Evolutionary conservation across 352 stramenopile species (phyloP), one percentile per base, ranked within the genome.

Genomic region (Phytophthora hibernalis): DNA sequence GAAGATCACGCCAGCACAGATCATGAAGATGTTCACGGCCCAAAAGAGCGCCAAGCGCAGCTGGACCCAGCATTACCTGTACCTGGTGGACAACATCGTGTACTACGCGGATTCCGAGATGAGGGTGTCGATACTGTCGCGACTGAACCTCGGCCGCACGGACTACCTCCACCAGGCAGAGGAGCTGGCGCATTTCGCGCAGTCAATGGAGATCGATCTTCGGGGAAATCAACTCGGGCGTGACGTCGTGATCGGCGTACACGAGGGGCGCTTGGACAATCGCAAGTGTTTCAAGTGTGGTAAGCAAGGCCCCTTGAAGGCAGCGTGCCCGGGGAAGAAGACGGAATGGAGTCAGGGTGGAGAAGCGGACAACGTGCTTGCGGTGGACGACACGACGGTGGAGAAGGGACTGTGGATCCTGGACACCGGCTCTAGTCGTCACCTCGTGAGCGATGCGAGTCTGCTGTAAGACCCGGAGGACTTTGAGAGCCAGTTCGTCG

Each of bases 51-150:
- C 47, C 0, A 75, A 64, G 15, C 7, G 53, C 0, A 57, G 30
- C 1, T 71, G 49, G 54, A 35, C 54, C 0, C 54, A 71, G 13
- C 68, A 71, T 47, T 63, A 52, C 20, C 13, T 75, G 2, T 71
- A 71, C 21, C n/a, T 64, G 33, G 60, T 64, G 8, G 61, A 64
- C 35, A 76, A 76, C 49, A 75, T 75, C 18, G 61, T 70, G 1
- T 49, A 68, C 35, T 75, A 64, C 26, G 61, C 68, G 2, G 33
- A 55, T 5, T 15, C 30, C 1, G 1, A 0, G 1, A 40, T 59
- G 44, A 18, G 59, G 1, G 40, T 54, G 12, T 49, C 45, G 3
- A 65, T 68, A 49, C 31, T 68, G 24, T 50, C 59, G 20, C 26
- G 40, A 13, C 38, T 61, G 3, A 57, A 65, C 45, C 35, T 50